Evolutionary conservation across 352 stramenopile genomes (phyloP).

Genomic region (Phytophthora tentaculata): DNA sequence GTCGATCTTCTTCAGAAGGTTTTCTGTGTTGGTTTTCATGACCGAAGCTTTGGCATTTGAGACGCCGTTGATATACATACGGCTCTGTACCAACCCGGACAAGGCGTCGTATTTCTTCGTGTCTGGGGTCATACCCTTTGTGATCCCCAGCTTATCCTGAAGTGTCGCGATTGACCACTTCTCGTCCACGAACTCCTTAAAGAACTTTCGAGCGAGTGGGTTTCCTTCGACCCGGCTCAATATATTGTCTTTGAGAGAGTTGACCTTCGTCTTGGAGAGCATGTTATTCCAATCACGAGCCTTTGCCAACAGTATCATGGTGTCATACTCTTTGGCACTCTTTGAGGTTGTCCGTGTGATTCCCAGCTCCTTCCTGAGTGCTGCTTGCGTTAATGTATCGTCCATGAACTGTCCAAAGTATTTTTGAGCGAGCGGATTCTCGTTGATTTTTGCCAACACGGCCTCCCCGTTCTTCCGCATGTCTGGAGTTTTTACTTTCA

Average conservation of each 20-base stretch:
- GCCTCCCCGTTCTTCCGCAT: not conserved
- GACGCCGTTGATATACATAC: constrained; percentile 6
- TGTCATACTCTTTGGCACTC: constrained; percentile 1
- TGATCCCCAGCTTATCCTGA: not conserved
- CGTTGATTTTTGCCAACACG: not conserved
- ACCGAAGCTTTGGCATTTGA: not conserved
- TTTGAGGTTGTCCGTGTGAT: not conserved
- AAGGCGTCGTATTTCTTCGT: not conserved
- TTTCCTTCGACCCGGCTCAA: not conserved
- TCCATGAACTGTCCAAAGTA: constrained; percentile 8
- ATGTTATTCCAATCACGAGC: constrained; percentile 6
- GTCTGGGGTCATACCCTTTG: not conserved
- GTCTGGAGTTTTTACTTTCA: constrained; percentile 1
- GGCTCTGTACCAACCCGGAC: not conserved
- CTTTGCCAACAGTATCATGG: not conserved
- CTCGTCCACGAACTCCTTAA: not conserved
- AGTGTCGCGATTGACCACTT: not conserved
- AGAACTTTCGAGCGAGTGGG: constrained; percentile 3
- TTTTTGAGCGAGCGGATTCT: constrained; percentile 4
- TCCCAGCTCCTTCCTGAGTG: not conserved
- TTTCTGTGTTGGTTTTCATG: not conserved
- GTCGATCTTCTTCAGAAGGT: constrained; percentile 1
- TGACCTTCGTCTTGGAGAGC: not conserved
- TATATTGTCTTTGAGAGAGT: not conserved
- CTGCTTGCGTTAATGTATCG: not conserved